Conservation (phyloP, 192 early-diverging fungal genomes). For the Umbelopsis isabellina region DNA sequence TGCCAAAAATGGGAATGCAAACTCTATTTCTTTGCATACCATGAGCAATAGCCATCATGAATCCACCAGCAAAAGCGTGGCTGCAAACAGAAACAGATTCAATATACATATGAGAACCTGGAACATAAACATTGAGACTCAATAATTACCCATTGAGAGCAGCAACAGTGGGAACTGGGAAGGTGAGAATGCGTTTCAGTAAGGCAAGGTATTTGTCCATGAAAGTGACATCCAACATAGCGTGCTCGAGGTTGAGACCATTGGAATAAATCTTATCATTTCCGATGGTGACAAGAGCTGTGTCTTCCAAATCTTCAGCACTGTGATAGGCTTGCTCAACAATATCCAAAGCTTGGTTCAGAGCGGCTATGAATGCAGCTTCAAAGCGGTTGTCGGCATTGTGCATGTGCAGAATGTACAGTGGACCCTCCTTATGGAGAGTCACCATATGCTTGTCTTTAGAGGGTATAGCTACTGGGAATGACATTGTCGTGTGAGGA, state of each 20-base stretch:
- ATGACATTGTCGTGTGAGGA: not conserved
- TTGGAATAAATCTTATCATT: constrained; percentile 75
- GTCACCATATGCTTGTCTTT: constrained; percentile 32
- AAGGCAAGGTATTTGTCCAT: constrained; percentile 58
- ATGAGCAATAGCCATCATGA: constrained; percentile 58
- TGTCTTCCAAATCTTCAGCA: constrained; percentile 46
- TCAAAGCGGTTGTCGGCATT: constrained; percentile 75
- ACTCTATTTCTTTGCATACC: constrained; percentile 32
- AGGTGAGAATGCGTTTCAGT: constrained; percentile 65
- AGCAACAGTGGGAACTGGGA: constrained; percentile 72
- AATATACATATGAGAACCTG: not conserved
- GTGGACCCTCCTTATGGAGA: constrained; percentile 41
- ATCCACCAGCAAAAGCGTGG: constrained; percentile 84
- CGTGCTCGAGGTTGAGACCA: constrained; percentile 61
- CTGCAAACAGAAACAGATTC: constrained; percentile 20
- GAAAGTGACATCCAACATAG: constrained; percentile 45
- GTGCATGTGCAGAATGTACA: constrained; percentile 69
- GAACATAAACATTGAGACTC: not conserved
- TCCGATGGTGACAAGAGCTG: constrained; percentile 64
- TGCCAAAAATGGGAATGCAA: not conserved
- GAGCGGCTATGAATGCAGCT: constrained; percentile 53
- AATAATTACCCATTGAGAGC: constrained; percentile 65
- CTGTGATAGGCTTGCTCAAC: constrained; percentile 51
- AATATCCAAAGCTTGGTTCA: constrained; percentile 61
- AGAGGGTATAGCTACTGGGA: constrained; percentile 34